Conservation (phyloP, 805 yeast genomes). For the Cyberlindnera mississippiensis region DNA sequence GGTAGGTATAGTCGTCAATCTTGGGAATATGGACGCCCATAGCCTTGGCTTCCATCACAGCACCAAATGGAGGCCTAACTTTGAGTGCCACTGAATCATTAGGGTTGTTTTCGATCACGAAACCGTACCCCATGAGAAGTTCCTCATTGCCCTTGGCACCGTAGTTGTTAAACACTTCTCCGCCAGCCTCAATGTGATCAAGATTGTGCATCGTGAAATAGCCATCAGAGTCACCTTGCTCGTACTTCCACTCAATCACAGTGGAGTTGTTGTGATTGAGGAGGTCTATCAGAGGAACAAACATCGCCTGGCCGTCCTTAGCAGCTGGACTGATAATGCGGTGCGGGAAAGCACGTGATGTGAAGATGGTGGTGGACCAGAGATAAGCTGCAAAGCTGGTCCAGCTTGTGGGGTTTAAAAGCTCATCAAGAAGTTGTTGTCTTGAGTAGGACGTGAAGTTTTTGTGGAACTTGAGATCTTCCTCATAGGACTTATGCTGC, state of each 20-base stretch:
- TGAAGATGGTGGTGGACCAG: constrained; percentile 71
- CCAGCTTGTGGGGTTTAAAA: constrained; percentile 41
- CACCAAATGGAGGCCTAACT: constrained; percentile 40
- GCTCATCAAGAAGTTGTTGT: constrained; percentile 19
- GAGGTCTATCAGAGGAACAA: constrained; percentile 75
- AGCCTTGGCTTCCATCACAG: constrained; percentile 30
- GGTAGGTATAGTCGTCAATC: constrained; percentile 38
- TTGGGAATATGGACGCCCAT: constrained; percentile 36
- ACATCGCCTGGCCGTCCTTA: constrained; percentile 47
- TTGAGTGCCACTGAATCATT: constrained; percentile 64
- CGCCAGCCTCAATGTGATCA: constrained; percentile 21
- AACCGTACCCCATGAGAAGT: constrained; percentile 76
- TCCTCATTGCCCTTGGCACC: constrained; percentile 93
- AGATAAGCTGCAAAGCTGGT: constrained; percentile 61
- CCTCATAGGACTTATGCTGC: constrained; percentile 1
- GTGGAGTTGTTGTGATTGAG: constrained; percentile 66
- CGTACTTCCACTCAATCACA: constrained; percentile 61
- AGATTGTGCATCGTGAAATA: constrained; percentile 21
- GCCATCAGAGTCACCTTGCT: constrained; percentile 14
- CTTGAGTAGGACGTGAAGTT: constrained; percentile 13
- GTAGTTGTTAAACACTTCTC: constrained; percentile 73
- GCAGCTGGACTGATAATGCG: constrained; percentile 34
- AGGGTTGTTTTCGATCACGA: constrained; percentile 46
- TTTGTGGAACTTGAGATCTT: constrained; percentile 20
- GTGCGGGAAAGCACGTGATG: constrained; percentile 81